Evolutionary conservation across 2,329 filamentous ascomycete genomes (phyloP).

Genomic region (Fusarium graminum): DNA sequence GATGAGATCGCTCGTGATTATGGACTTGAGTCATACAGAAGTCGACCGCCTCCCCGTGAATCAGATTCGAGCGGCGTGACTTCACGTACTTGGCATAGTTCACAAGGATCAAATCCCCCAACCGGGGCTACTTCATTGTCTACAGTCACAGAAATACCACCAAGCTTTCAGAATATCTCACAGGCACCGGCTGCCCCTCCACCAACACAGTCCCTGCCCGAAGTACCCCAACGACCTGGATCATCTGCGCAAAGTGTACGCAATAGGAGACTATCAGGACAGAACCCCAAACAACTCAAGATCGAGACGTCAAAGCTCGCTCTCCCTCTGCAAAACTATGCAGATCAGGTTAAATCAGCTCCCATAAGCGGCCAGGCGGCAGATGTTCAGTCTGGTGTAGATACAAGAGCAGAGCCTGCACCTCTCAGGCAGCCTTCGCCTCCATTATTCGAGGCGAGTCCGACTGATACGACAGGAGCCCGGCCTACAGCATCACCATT

Average conservation of each 20-base stretch:
- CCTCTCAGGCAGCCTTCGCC: conserved; percentile 46
- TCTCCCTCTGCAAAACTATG: conserved; percentile 39
- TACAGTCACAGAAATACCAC: conserved; percentile 74
- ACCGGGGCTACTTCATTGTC: conserved; percentile 60
- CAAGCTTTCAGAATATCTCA: conserved; percentile 40
- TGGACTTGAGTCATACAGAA: conserved; percentile 79
- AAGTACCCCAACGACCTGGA: conserved; percentile 55
- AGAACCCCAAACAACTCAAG: conserved; percentile 84
- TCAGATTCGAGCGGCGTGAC: conserved; percentile 86
- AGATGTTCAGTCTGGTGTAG: conserved; percentile 12
- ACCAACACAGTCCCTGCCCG: conserved; percentile 62
- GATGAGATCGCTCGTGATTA: conserved; percentile 92
- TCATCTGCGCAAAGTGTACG: conserved; percentile 69
- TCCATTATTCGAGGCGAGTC: conserved; percentile 47
- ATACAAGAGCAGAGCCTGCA: conserved; percentile 20
- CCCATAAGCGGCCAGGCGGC: conserved; percentile 23
- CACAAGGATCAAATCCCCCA: conserved; percentile 76
- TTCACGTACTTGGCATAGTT: conserved; percentile 84
- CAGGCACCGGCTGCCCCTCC: conserved; percentile 58
- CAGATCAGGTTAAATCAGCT: conserved; percentile 34
- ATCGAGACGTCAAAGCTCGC: conserved; percentile 76
- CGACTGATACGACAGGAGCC: conserved; percentile 44
- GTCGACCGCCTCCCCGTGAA: conserved; percentile 77
- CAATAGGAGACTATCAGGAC: conserved; percentile 82
- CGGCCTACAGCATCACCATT: conserved; percentile 51